Conservation (phyloP, 129 eudicot genomes). For the Artemisia annua region DNA sequence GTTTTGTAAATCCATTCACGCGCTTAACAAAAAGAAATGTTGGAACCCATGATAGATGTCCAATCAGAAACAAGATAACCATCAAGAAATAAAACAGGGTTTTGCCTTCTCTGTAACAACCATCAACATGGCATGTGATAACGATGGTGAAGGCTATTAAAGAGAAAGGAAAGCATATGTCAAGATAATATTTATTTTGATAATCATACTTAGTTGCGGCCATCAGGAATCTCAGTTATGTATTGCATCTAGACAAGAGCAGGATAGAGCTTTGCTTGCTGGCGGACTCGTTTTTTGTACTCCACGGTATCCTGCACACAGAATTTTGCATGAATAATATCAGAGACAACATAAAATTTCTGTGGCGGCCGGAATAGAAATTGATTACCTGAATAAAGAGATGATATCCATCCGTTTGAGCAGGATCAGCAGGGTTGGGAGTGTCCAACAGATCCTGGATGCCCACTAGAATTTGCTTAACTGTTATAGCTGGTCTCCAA, state of each 20-base stretch:
- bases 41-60: conserved; percentile 14
- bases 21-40: not conserved
- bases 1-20: conserved; percentile 15
- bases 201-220: too few species aligned
- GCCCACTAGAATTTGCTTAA: conserved; percentile 69
- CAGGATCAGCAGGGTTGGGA: conserved; percentile 74
- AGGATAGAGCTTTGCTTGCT: conserved; percentile 78
- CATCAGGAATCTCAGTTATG: conserved; percentile 9
- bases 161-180: conserved; percentile 13
- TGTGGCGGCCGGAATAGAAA: not conserved
- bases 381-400: conserved; percentile 54
- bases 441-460: conserved; percentile 64
- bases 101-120: conserved; percentile 21
- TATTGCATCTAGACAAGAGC: conserved; percentile 45
- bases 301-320: conserved; percentile 54
- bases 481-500: conserved; percentile 83
- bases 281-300: conserved; percentile 76
- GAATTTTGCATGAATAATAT: conserved; percentile 8
- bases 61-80: conserved; percentile 15
- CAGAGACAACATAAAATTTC: not conserved
- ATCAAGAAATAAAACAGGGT: conserved; percentile 16
- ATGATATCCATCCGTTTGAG: conserved; percentile 71
- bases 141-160: conserved; percentile 17
- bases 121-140: conserved; percentile 16
- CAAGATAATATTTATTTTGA: not conserved